Evolutionary conservation across 805 yeast species (phyloP).

Genomic region (Starmerella davenportii): DNA sequence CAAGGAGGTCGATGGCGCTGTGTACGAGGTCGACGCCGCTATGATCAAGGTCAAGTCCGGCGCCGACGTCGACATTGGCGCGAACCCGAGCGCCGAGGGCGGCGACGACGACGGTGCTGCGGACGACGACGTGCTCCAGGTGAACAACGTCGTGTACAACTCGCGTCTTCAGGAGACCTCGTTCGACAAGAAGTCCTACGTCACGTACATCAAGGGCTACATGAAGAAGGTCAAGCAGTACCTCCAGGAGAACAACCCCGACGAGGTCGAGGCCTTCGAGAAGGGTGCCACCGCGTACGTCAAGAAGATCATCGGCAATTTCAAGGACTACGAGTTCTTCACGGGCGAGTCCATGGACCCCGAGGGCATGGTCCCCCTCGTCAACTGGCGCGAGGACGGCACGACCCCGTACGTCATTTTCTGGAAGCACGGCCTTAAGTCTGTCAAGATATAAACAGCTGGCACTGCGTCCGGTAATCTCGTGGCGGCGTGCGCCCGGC

Average conservation of each 20-base stretch:
- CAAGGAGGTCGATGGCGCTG: constrained; percentile 71
- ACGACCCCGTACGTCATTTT: constrained; percentile 89
- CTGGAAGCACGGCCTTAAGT: constrained; percentile 97
- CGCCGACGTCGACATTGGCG: constrained; percentile 95
- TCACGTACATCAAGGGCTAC: constrained; percentile 95
- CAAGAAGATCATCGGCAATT: constrained; percentile 86
- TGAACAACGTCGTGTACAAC: constrained; percentile 96
- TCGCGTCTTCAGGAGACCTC: constrained; percentile 92
- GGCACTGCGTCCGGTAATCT: too few relatives aligned
- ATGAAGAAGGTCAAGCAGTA: constrained; percentile 90
- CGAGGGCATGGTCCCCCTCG: constrained; percentile 92
- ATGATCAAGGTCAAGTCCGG: constrained; percentile 71
- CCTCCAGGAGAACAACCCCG: constrained; percentile 81
- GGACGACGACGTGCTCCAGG: constrained; percentile 70
- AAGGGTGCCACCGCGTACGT: constrained; percentile 94
- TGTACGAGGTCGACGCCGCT: constrained; percentile 91
- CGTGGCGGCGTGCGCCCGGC: too few relatives aligned
- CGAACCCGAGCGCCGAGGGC: constrained; percentile 97
- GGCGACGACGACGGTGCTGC: constrained; percentile 66
- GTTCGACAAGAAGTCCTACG: constrained; percentile 95
- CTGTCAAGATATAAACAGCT: constrained; percentile 72
- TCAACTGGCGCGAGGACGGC: constrained; percentile 99
- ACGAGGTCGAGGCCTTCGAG: constrained; percentile 71
- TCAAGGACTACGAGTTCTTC: constrained; percentile 98
- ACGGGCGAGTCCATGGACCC: constrained; percentile 99